Evolutionary conservation across 1,139 yeast species (phyloP), one percentile per base, ranked within the genome.

Genomic region (Suhomyces taliae): DNA sequence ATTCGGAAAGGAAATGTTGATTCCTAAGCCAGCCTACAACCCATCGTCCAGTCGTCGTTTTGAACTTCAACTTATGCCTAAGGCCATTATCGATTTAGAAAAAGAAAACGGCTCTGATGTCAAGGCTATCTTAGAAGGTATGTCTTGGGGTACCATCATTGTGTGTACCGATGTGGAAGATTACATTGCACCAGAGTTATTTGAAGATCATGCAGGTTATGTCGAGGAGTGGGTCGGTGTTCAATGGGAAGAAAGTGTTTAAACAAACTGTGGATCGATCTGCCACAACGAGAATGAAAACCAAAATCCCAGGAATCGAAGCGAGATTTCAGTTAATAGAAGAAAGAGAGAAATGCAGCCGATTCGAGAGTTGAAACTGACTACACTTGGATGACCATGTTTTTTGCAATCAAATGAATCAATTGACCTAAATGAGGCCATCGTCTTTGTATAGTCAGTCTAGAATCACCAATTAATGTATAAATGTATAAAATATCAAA

Each of bases 121-220:
- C 6, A 69, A 71, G 40, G 74, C 84, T 27, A 65, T 77, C 9
- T 58, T 74, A 48, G 82, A 82, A 37, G 97, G 98, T 8, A 93
- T 93, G 96, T 95, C 93, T 52, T 93, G 99, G 99, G 98, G 98
- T 2, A 88, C 98, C 0, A 87, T 93, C 35, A 73, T 90, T 34
- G 87, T 91, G 3, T 90, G 87, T 38, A 88, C 97, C 0, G 95
- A 90, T 57, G 68, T 69, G 5, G 87, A 85, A 52, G 97, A 93
- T 63, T 78, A 70, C 51, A 70, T 81, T 11, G 90, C 95, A 1
- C 49, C 64, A 26, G 71, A 74, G 41, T 62, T 77, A 27, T 87
- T 85, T 54, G 80, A 74, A 47, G 77, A 70, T 2, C 73, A 83
- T 49, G 80, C 83, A 39, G 97, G 89, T 0, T 93, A 93, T 59